Evolutionary conservation across 257 asterid species (phyloP).

Genomic region (Leptodermis oblonga): DNA sequence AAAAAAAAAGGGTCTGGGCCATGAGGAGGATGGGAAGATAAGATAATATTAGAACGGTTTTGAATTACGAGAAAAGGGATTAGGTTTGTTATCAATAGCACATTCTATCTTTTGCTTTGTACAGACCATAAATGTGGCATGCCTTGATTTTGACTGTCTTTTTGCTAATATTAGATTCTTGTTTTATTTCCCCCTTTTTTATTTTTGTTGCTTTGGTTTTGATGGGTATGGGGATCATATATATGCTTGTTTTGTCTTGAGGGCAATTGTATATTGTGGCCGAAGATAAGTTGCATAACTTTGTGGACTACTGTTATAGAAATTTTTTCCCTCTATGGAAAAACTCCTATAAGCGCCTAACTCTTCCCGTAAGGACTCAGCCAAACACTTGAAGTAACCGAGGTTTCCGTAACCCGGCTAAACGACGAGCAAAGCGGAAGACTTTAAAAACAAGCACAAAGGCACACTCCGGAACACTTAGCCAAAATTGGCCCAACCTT

Average conservation of each 20-base stretch:
- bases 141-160: slow-evolving; percentile 40
- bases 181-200: slow-evolving; percentile 20
- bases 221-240: not conserved
- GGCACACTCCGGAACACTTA: too few relatives aligned
- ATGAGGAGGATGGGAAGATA: not conserved
- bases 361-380: too few relatives aligned
- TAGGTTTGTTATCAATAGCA: slow-evolving; percentile 35
- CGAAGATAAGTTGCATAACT: not conserved
- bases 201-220: slow-evolving; percentile 18
- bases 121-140: slow-evolving; percentile 48
- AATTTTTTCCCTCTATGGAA: too few relatives aligned
- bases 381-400: too few relatives aligned
- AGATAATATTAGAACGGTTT: slow-evolving; percentile 17
- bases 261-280: not conserved
- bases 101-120: slow-evolving; percentile 33
- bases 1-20: not conserved
- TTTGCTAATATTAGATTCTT: slow-evolving; percentile 31
- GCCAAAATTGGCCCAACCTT: too few relatives aligned
- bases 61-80: slow-evolving; percentile 27
- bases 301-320: too few relatives aligned
- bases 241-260: not conserved
- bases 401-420: too few relatives aligned
- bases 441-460: too few relatives aligned
- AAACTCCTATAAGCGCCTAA: too few relatives aligned
- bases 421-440: too few relatives aligned